Percentiles rank a stretch among this genome's conserved stretches.
These are phyloP conservation scores for Candida easanensis DNA, from an alignment of 805 yeast genomes.

Conservation along the genomic window DNA sequence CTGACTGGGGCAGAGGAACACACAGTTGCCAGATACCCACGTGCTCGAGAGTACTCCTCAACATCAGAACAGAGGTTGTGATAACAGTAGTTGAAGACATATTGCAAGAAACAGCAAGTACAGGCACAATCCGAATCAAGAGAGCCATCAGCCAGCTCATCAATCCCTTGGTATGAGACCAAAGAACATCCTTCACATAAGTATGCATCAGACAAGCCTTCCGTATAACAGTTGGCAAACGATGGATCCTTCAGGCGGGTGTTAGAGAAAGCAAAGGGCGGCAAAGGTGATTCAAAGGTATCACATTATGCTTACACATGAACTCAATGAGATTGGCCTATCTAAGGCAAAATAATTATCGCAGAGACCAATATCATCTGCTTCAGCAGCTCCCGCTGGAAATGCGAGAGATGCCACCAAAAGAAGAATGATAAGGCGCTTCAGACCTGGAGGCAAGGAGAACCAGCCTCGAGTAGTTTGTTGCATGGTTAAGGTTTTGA, in stretches of 20 bases:
- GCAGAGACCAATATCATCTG: slow-evolving; percentile 2
- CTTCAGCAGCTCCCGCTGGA: background rate
- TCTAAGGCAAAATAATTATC: slow-evolving; percentile 2
- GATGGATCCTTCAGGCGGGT: background rate
- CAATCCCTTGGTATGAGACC: slow-evolving; percentile 6
- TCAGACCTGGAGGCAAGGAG: background rate
- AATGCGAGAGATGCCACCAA: background rate
- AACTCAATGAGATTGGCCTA: slow-evolving; percentile 1
- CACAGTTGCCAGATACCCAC: slow-evolving; percentile 8
- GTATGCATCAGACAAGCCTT: slow-evolving; percentile 22
- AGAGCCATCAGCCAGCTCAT: slow-evolving; percentile 1
- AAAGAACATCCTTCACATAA: slow-evolving; percentile 28
- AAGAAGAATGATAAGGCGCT: background rate
- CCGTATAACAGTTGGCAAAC: slow-evolving; percentile 17
- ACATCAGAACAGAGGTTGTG: slow-evolving; percentile 21
- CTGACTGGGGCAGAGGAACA: slow-evolving; percentile 19
- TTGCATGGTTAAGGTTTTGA: too few relatives aligned
- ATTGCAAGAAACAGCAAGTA: slow-evolving; percentile 26
- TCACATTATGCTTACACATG: slow-evolving; percentile 4
- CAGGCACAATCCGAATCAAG: slow-evolving; percentile 24
- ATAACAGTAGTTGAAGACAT: slow-evolving; percentile 24
- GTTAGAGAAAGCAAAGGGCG: background rate
- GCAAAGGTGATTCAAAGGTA: slow-evolving; percentile 1
- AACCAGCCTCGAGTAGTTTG: too few relatives aligned
- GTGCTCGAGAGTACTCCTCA: slow-evolving; percentile 15